Percentiles rank a stretch among this genome's conserved stretches.
Conservation (phyloP, 192 early-diverging fungal genomes). For the Coemansia sp. region DNA sequence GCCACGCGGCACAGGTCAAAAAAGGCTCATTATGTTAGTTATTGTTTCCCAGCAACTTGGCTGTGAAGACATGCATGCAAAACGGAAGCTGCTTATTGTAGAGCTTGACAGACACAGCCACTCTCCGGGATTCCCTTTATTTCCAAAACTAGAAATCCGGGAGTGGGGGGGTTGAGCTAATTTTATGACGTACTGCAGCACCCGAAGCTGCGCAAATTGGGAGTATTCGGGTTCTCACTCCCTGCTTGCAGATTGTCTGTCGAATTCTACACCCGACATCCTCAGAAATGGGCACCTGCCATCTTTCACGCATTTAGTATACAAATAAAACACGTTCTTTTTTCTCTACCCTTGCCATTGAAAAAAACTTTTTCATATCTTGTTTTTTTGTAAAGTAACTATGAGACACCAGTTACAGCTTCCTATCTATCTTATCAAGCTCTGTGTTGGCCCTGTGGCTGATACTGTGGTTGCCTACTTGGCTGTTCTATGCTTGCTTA, state of each 20-base stretch:
- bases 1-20: background rate
- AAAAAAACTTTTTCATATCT: background rate
- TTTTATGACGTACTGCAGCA: background rate
- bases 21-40: background rate
- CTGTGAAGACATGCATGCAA: background rate
- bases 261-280: background rate
- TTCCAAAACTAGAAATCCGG: background rate
- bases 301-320: background rate
- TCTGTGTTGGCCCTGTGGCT: background rate
- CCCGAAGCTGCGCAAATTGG: background rate
- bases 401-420: background rate
- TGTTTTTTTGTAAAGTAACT: background rate
- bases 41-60: background rate
- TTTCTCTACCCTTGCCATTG: background rate
- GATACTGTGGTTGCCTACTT: background rate
- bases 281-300: background rate
- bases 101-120: background rate
- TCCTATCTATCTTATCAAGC: background rate
- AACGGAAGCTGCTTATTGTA: background rate
- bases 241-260: background rate
- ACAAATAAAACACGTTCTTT: too few relatives aligned
- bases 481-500: too few relatives aligned
- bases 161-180: background rate
- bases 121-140: background rate
- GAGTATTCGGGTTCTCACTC: background rate